Evolutionary conservation across 371 early-diverging fungal genomes (phyloP).

Genomic region (Nematocida sp.): DNA sequence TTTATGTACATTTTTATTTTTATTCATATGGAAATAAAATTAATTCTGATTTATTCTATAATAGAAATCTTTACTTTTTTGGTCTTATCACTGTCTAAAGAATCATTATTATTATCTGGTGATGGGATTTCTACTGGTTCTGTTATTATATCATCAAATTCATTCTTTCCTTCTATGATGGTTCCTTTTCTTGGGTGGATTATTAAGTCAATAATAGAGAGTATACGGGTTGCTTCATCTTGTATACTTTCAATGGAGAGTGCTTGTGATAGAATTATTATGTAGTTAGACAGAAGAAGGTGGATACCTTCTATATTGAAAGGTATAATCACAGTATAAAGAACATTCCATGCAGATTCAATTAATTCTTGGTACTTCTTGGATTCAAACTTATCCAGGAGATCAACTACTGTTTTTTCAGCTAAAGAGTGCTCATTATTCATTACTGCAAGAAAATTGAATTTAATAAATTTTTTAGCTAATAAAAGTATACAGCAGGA

Average conservation of each 20-base stretch:
- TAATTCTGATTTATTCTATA: conserved; percentile 9
- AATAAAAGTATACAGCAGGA: background rate
- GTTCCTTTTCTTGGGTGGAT: conserved; percentile 54
- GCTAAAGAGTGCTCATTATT: background rate
- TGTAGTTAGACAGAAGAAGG: conserved; percentile 7
- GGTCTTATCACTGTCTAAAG: background rate
- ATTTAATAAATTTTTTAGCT: background rate
- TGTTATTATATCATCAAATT: conserved; percentile 8
- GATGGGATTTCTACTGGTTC: background rate
- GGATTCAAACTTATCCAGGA: conserved; percentile 44
- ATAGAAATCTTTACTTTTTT: conserved; percentile 20
- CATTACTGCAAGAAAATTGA: background rate
- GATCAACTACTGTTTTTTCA: conserved; percentile 8
- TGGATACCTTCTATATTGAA: conserved; percentile 34
- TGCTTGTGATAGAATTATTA: conserved; percentile 34
- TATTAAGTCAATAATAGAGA: conserved; percentile 45
- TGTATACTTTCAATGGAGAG: background rate
- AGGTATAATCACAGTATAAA: conserved; percentile 45
- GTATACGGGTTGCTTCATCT: conserved; percentile 13
- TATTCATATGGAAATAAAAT: background rate
- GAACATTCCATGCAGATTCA: conserved; percentile 28
- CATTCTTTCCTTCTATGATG: conserved; percentile 30
- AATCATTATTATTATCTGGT: background rate
- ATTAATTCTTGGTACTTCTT: conserved; percentile 20
- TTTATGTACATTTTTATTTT: background rate